Conservation (phyloP, 257 asterid genomes). For the Capsicum pubescens region DNA sequence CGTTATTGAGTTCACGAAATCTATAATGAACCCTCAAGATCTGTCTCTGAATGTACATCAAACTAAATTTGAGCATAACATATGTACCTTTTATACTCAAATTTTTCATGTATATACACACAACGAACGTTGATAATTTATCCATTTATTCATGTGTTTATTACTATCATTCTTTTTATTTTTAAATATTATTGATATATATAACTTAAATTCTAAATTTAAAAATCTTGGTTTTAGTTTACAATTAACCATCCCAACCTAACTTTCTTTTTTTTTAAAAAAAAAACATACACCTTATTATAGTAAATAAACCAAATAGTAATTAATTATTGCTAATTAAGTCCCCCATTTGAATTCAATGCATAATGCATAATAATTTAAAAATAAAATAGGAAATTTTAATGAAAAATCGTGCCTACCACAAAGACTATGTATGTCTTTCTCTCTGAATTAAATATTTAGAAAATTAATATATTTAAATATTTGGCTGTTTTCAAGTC, state of each 20-base stretch:
- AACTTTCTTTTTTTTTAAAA: not conserved
- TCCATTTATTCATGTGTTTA: not conserved
- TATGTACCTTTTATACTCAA: not conserved
- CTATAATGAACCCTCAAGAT: not conserved
- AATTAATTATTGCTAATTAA: not conserved
- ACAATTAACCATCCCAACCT: not conserved
- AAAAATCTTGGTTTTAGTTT: too few relatives aligned
- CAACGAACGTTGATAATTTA: not conserved
- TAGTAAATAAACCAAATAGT: not conserved
- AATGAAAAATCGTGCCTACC: not conserved
- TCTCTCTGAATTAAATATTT: too few relatives aligned
- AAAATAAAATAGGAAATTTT: not conserved
- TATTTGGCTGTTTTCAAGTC: conserved; percentile 12
- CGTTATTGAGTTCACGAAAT: not conserved
- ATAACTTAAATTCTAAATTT: not conserved
- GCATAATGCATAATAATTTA: not conserved
- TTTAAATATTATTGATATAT: not conserved
- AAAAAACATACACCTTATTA: not conserved
- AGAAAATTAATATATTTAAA: not conserved
- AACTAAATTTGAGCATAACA: not conserved
- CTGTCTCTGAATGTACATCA: not conserved
- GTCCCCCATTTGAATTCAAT: too few relatives aligned
- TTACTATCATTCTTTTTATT: not conserved
- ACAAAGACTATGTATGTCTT: not conserved
- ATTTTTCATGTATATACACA: not conserved